These are phyloP conservation scores for Pichia californica DNA, from an alignment of 805 yeast species.

Conservation along the genomic window DNA sequence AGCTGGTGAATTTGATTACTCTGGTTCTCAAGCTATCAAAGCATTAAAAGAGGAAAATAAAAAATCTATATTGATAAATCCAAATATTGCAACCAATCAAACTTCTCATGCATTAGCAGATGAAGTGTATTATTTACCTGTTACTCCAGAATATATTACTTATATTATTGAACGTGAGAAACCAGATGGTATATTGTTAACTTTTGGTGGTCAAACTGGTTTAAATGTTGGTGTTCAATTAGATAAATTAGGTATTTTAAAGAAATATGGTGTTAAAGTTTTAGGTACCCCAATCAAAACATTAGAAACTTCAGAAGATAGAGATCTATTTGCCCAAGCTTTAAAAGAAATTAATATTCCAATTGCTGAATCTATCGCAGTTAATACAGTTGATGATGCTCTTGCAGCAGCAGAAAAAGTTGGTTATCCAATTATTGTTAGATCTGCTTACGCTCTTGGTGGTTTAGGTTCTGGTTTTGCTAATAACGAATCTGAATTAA, in stretches of 20 bases:
- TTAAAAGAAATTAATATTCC: slow-evolving; percentile 93
- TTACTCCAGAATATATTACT: slow-evolving; percentile 92
- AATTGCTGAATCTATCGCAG: slow-evolving; percentile 95
- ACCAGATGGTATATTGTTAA: slow-evolving; percentile 92
- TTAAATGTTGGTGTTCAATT: slow-evolving; percentile 92
- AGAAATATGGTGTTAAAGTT: slow-evolving; percentile 86
- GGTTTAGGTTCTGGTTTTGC: slow-evolving; percentile 99
- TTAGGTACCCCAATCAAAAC: slow-evolving; percentile 97
- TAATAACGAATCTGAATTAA: slow-evolving; percentile 69
- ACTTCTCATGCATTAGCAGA: slow-evolving; percentile 94
- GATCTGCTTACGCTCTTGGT: slow-evolving; percentile 96
- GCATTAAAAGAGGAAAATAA: slow-evolving; percentile 89
- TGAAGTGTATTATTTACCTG: slow-evolving; percentile 92
- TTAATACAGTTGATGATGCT: slow-evolving; percentile 89
- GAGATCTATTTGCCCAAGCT: slow-evolving; percentile 94
- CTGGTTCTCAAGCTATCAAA: slow-evolving; percentile 96
- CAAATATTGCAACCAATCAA: slow-evolving; percentile 95
- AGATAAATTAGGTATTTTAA: slow-evolving; percentile 91
- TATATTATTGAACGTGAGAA: slow-evolving; percentile 92
- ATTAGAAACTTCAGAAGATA: slow-evolving; percentile 93
- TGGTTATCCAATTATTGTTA: slow-evolving; percentile 94
- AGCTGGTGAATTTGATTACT: slow-evolving; percentile 97
- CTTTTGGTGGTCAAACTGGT: slow-evolving; percentile 99
- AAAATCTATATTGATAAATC: slow-evolving; percentile 80
- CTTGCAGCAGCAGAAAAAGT: slow-evolving; percentile 79